A percentile compares a stretch with the other conserved stretches of the same genome.
phyloP scores from a whole-genome alignment of 1,284 basidiomycete species.

The Marasmius sp. region DNA sequence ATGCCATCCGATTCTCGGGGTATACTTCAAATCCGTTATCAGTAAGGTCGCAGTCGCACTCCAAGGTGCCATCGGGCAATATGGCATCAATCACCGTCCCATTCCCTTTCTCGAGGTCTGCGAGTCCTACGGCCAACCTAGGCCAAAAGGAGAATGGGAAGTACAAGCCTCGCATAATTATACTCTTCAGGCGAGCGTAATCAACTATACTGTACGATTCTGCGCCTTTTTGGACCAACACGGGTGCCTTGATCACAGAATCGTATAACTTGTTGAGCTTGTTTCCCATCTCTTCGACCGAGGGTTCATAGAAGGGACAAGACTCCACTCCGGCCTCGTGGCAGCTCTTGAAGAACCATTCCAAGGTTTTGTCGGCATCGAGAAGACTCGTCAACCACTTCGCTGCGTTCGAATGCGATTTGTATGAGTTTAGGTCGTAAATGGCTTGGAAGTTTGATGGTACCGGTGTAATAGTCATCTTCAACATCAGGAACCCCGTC shows the following conservation, averaged over 20 bases:
- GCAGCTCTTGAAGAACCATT: slow-evolving; percentile 26
- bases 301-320: slow-evolving; percentile 27
- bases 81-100: no score
- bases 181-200: slow-evolving; percentile 9
- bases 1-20: no score
- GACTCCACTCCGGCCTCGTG: slow-evolving; percentile 19
- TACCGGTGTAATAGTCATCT: slow-evolving; percentile 33
- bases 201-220: slow-evolving; percentile 13
- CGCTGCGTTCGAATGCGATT: slow-evolving; percentile 17
- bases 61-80: no score
- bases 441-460: not conserved
- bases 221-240: not conserved
- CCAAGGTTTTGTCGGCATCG: slow-evolving; percentile 26
- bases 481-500: slow-evolving; percentile 31
- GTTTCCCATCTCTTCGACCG: slow-evolving; percentile 19
- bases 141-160: slow-evolving; percentile 14
- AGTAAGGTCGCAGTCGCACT: no score
- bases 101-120: slow-evolving; percentile 12
- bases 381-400: slow-evolving; percentile 24
- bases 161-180: slow-evolving; percentile 13
- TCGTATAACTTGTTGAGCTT: slow-evolving; percentile 19
- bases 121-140: slow-evolving; percentile 14
- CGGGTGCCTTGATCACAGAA: slow-evolving; percentile 10
- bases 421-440: not conserved
- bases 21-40: no score